Evolutionary conservation across 2,329 filamentous ascomycete species (phyloP).

Genomic region (Daldinia sp.): DNA sequence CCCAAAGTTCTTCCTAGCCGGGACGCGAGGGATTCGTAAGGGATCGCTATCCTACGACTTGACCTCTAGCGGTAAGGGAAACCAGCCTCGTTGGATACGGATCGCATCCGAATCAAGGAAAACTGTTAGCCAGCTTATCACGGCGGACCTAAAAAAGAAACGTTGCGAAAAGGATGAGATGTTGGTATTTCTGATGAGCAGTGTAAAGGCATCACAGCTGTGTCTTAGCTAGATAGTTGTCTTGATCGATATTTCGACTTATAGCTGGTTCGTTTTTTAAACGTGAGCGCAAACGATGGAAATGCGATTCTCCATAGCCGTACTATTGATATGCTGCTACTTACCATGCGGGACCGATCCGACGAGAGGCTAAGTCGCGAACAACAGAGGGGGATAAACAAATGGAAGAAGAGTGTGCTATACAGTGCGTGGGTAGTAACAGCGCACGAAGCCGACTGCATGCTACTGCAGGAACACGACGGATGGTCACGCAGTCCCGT

Average conservation of each 20-base stretch:
- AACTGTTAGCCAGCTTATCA: conserved; percentile 9
- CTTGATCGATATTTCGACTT: background rate
- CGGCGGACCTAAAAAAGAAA: background rate
- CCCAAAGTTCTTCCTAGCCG: conserved; percentile 25
- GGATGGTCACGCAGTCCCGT: conserved; percentile 40
- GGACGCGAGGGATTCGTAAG: conserved; percentile 38
- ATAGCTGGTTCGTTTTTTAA: background rate
- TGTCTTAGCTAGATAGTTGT: background rate
- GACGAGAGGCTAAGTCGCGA: conserved; percentile 12
- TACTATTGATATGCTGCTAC: background rate
- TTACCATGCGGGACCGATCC: conserved; percentile 14
- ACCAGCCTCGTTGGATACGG: conserved; percentile 14
- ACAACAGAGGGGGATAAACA: background rate
- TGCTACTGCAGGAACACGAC: conserved; percentile 46
- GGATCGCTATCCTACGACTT: conserved; percentile 21
- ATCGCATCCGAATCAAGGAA: conserved; percentile 11
- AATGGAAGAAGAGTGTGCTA: conserved; percentile 11
- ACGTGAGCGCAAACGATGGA: conserved; percentile 11
- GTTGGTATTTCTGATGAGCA: background rate
- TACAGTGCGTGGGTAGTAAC: conserved; percentile 36
- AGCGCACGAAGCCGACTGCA: conserved; percentile 35
- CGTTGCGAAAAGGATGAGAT: background rate
- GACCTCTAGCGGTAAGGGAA: conserved; percentile 24
- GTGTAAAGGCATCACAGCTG: background rate
- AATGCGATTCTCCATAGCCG: conserved; percentile 14